phyloP scores from a whole-genome alignment of 495 filamentous ascomycete species.

The Astrocystis sublimbata region DNA sequence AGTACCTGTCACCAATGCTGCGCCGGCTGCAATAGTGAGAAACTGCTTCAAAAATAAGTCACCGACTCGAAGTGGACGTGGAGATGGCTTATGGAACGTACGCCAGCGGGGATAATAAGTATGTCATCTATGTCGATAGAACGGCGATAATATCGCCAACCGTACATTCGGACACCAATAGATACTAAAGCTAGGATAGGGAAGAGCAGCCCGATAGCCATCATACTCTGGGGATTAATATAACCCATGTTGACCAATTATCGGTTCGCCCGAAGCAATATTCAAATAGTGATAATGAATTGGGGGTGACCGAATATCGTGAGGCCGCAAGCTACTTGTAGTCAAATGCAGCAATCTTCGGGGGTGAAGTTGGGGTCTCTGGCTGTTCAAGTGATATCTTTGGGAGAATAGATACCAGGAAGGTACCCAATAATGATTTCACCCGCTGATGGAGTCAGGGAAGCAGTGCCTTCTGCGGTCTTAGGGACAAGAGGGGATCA shows the following conservation, averaged over 20 bases:
- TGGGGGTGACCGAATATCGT: too few species aligned
- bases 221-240: not conserved
- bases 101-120: constrained; percentile 1
- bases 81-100: not conserved
- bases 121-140: constrained; percentile 5
- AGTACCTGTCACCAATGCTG: not conserved
- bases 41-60: not conserved
- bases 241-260: not conserved
- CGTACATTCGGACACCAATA: not conserved
- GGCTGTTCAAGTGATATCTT: too few species aligned
- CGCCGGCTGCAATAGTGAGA: not conserved
- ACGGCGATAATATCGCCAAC: not conserved
- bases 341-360: too few species aligned
- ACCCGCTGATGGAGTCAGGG: too few species aligned
- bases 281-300: too few species aligned
- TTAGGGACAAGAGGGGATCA: too few species aligned
- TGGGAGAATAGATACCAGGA: too few species aligned
- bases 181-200: not conserved
- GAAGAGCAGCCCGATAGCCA: constrained; percentile 8
- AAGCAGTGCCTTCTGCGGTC: too few species aligned
- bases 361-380: too few species aligned
- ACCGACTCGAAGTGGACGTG: not conserved
- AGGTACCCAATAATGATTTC: too few species aligned
- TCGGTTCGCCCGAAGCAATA: too few species aligned
- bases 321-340: too few species aligned